Conservation (phyloP, 176 grass and related monocot genomes). For the Zoysia japonica region DNA sequence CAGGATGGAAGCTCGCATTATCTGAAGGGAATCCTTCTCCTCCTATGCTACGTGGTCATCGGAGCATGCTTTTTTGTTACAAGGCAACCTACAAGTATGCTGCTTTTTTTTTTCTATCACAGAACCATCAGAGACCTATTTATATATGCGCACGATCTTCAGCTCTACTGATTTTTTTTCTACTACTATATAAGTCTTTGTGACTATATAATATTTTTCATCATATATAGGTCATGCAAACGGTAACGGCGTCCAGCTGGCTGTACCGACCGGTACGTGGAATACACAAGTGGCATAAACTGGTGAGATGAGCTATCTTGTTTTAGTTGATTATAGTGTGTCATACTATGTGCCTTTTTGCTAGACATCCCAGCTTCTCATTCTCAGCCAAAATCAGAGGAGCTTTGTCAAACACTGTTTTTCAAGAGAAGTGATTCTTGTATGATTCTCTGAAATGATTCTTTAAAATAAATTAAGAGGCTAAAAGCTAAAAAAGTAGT, state of each 20-base stretch:
- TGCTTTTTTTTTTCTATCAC: background rate
- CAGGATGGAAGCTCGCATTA: slow-evolving; percentile 91
- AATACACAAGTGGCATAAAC: slow-evolving; percentile 48
- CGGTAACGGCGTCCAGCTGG: slow-evolving; percentile 19
- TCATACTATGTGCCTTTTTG: no score
- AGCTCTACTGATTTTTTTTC: background rate
- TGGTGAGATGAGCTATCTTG: slow-evolving; percentile 37
- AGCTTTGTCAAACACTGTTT: no score
- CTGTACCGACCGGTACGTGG: slow-evolving; percentile 29
- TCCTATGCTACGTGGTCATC: slow-evolving; percentile 81
- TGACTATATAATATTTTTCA: background rate
- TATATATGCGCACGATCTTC: background rate
- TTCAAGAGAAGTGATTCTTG: background rate
- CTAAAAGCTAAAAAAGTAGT: no score
- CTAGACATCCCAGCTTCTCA: no score
- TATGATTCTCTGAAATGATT: background rate
- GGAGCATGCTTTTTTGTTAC: slow-evolving; percentile 83
- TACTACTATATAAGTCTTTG: background rate
- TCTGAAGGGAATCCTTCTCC: slow-evolving; percentile 76
- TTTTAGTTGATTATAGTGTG: background rate
- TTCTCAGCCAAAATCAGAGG: no score
- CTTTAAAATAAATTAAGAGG: background rate
- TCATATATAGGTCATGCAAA: slow-evolving; percentile 28
- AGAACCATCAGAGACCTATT: background rate
- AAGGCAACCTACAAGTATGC: slow-evolving; percentile 57